These are phyloP conservation scores for Limtongia smithiae DNA, from an alignment of 805 yeast species.

Conservation along the genomic window DNA sequence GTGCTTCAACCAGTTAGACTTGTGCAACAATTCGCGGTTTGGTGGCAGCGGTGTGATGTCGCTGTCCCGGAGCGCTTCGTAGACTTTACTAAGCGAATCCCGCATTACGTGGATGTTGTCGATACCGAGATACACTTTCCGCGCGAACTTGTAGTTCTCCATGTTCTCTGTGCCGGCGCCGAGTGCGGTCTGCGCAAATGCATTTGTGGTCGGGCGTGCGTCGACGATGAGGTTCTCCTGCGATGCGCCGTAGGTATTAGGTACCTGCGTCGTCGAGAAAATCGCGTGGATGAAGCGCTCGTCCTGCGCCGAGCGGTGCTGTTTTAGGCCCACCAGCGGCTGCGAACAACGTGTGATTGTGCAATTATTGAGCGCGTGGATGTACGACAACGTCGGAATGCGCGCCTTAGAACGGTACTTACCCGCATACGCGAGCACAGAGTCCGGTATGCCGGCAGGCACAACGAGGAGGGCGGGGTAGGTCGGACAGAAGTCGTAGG, in stretches of 20 bases:
- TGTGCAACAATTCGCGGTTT: conserved; percentile 54
- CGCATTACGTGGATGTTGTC: conserved; percentile 96
- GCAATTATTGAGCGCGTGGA: conserved; percentile 55
- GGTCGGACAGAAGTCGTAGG: conserved; percentile 58
- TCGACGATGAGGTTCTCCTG: conserved; percentile 74
- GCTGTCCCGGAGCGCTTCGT: conserved; percentile 60
- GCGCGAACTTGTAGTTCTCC: conserved; percentile 72
- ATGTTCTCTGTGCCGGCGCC: conserved; percentile 98
- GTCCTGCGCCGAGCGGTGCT: conserved; percentile 84
- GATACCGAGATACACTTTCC: conserved; percentile 77
- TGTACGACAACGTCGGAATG: conserved; percentile 78
- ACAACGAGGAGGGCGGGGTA: conserved; percentile 69
- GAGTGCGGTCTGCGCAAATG: conserved; percentile 91
- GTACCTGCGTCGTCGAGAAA: conserved; percentile 53
- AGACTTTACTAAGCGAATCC: conserved; percentile 66
- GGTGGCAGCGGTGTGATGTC: conserved; percentile 55
- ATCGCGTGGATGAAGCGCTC: conserved; percentile 75
- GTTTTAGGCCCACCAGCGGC: conserved; percentile 87
- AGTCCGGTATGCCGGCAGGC: conserved; percentile 77
- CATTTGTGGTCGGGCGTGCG: conserved; percentile 89
- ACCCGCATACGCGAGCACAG: conserved; percentile 75
- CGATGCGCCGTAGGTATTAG: conserved; percentile 36
- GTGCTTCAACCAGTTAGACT: conserved; percentile 77
- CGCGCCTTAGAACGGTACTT: conserved; percentile 82
- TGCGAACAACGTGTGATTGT: conserved; percentile 87